phyloP scores from a whole-genome alignment of 2,329 filamentous ascomycete genomes.

The Fusarium secorum region DNA sequence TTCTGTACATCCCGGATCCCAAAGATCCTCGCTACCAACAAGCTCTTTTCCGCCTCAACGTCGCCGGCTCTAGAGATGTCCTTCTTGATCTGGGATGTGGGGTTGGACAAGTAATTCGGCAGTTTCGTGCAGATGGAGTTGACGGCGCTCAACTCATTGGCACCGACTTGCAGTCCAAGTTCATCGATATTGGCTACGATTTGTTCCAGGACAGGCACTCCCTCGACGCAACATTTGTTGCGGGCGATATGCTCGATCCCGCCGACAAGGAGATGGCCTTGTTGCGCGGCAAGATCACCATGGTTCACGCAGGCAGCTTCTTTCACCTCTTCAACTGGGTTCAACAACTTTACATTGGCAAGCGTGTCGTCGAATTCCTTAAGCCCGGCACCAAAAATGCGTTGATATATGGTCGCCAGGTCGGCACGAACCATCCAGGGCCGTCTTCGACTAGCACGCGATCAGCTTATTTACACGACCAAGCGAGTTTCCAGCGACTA shows the following conservation, averaged over 20 bases:
- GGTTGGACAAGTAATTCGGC: conserved; percentile 59
- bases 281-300: conserved; percentile 53
- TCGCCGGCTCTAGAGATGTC: conserved; percentile 49
- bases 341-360: conserved; percentile 55
- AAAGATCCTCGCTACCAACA: conserved; percentile 54
- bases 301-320: conserved; percentile 59
- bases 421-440: conserved; percentile 50
- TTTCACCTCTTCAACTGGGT: conserved; percentile 60
- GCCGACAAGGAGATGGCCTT: conserved; percentile 47
- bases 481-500: conserved; percentile 58
- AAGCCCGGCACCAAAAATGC: conserved; percentile 53
- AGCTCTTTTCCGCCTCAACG: conserved; percentile 52
- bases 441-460: conserved; percentile 27
- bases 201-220: conserved; percentile 66
- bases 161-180: conserved; percentile 57
- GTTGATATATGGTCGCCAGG: conserved; percentile 61
- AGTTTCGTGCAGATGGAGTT: conserved; percentile 60
- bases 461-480: conserved; percentile 57
- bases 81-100: conserved; percentile 61
- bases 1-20: conserved; percentile 53
- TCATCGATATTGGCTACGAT: conserved; percentile 67
- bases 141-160: conserved; percentile 58
- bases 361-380: conserved; percentile 55
- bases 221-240: conserved; percentile 57
- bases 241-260: conserved; percentile 58